A percentile compares a stretch with the other conserved stretches of the same genome.
phyloP scores from a whole-genome alignment of 2,329 filamentous ascomycete species.

The Phaeosphaeriaceae sp. region DNA sequence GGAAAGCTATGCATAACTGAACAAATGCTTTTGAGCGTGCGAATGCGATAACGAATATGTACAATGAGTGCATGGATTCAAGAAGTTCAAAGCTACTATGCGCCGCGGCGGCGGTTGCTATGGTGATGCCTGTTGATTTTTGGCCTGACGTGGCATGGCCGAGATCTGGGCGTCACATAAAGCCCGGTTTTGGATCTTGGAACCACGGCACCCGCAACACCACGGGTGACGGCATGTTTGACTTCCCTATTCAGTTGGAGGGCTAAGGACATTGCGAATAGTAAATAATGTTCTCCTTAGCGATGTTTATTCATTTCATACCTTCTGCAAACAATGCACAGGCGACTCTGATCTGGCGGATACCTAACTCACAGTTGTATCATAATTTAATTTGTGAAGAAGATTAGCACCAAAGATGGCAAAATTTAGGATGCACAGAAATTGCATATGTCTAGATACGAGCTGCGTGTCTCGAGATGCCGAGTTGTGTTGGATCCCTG shows the following conservation, averaged over 20 bases:
- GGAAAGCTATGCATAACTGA: constrained; percentile 5
- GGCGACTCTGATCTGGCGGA: too few relatives aligned
- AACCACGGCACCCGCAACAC: constrained; percentile 7
- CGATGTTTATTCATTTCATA: too few relatives aligned
- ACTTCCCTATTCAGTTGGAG: background rate
- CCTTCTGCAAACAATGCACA: too few relatives aligned
- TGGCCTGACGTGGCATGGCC: constrained; percentile 38
- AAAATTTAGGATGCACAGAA: too few relatives aligned
- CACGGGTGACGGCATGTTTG: constrained; percentile 2
- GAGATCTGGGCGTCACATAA: constrained; percentile 17
- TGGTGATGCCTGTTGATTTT: constrained; percentile 33
- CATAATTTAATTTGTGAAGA: too few relatives aligned
- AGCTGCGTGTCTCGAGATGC: background rate
- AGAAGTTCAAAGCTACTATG: constrained; percentile 23
- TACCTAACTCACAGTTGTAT: too few relatives aligned
- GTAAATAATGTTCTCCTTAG: too few relatives aligned
- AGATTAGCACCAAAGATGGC: too few relatives aligned
- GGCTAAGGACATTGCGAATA: too few relatives aligned
- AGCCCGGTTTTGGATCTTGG: constrained; percentile 17
- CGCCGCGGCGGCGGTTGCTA: constrained; percentile 30
- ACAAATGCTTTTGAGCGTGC: constrained; percentile 4
- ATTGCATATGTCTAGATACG: too few relatives aligned
- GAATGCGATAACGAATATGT: constrained; percentile 32
- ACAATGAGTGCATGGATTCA: constrained; percentile 19
- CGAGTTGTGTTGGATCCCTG: background rate